phyloP scores from a whole-genome alignment of 208 protist genomes.

The Leishmania gerbilli region DNA sequence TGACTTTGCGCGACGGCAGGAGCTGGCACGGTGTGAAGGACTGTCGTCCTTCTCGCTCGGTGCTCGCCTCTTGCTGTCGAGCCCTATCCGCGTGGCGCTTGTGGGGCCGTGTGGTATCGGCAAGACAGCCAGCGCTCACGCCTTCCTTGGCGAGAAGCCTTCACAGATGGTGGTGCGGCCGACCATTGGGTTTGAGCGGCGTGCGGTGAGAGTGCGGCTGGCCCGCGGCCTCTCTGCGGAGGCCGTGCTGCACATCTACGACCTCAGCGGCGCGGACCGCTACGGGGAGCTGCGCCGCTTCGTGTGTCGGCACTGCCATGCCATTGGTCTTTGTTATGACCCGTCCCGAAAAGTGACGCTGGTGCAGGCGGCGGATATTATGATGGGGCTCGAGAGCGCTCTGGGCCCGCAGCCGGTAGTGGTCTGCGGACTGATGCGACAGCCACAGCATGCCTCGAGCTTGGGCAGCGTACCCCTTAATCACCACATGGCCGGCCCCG shows the following conservation, averaged over 20 bases:
- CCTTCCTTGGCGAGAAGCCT: conserved; percentile 40
- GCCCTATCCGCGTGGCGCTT: conserved; percentile 71
- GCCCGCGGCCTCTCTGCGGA: conserved; percentile 51
- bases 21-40: conserved; percentile 80
- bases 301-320: conserved; percentile 76
- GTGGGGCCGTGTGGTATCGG: conserved; percentile 74
- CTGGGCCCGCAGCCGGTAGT: conserved; percentile 83
- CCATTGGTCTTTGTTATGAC: conserved; percentile 82
- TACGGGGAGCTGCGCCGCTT: conserved; percentile 79
- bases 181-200: conserved; percentile 67
- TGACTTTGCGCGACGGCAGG: conserved; percentile 74
- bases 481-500: neutral
- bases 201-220: conserved; percentile 44
- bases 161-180: conserved; percentile 34
- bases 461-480: neutral
- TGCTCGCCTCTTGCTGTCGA: conserved; percentile 67
- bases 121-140: conserved; percentile 60
- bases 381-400: conserved; percentile 66
- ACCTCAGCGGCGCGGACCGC: conserved; percentile 63
- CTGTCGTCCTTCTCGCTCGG: conserved; percentile 76
- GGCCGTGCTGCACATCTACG: conserved; percentile 71
- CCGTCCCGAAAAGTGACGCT: conserved; percentile 66
- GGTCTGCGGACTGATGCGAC: conserved; percentile 65
- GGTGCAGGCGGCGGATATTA: conserved; percentile 81
- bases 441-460: neutral